Percentiles rank a stretch among this genome's conserved stretches.
These are phyloP conservation scores for Penicillium polonicum DNA, from an alignment of 2,329 filamentous ascomycete genomes.

Conservation along the genomic window DNA sequence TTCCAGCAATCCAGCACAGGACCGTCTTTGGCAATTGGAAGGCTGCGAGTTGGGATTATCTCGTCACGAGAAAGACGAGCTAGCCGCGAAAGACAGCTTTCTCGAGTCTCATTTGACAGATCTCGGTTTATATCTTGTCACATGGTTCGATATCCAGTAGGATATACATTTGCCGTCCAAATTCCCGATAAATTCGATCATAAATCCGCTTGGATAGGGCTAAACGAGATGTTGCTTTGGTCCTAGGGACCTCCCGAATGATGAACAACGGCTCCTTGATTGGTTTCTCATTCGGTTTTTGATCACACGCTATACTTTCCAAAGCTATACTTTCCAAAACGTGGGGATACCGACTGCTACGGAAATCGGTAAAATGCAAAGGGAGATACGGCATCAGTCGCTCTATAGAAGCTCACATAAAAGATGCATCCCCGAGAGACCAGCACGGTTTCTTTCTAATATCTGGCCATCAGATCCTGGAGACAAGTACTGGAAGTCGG, in stretches of 20 bases:
- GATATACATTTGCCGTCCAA: not conserved
- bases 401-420: not conserved
- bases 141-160: too few species aligned
- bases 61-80: not conserved
- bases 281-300: constrained; percentile 6
- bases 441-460: not conserved
- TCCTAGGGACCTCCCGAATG: not conserved
- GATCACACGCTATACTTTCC: constrained; percentile 9
- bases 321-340: constrained; percentile 8
- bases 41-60: not conserved
- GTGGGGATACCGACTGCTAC: not conserved
- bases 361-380: constrained; percentile 2
- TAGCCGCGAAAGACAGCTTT: constrained; percentile 1
- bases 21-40: constrained; percentile 4
- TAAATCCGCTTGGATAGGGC: not conserved
- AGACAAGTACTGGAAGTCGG: not conserved
- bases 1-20: not conserved
- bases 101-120: constrained; percentile 6
- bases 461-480: not conserved
- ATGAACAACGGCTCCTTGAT: not conserved
- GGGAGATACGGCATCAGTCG: not conserved
- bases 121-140: not conserved
- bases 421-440: not conserved
- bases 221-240: constrained; percentile 6
- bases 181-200: not conserved